Conservation (phyloP, 1,284 basidiomycete genomes). For the Marasmius oreades region DNA sequence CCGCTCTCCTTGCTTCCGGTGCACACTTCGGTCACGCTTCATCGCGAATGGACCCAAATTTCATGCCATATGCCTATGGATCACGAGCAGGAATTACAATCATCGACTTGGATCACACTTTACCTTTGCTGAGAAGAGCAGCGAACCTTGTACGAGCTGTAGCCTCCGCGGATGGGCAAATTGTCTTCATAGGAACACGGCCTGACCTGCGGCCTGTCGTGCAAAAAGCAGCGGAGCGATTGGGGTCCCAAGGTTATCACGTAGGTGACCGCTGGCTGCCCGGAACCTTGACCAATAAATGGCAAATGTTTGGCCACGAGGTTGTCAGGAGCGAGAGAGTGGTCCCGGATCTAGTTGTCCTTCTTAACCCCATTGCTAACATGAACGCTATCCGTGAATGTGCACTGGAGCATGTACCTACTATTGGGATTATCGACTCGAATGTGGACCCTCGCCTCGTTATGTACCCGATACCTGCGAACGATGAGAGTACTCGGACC, state of each 20-base stretch:
- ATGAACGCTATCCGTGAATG: conserved; percentile 84
- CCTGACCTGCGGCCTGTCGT: conserved; percentile 76
- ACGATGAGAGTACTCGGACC: conserved; percentile 91
- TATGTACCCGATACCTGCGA: conserved; percentile 98
- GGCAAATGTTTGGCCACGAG: conserved; percentile 70
- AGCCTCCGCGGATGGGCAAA: conserved; percentile 77
- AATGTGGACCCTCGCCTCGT: conserved; percentile 95
- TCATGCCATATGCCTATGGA: conserved; percentile 93
- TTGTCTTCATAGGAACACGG: conserved; percentile 90
- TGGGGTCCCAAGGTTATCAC: conserved; percentile 78
- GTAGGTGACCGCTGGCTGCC: conserved; percentile 91
- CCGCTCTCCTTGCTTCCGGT: conserved; percentile 88
- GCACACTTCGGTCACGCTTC: conserved; percentile 92
- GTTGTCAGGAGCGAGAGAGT: conserved; percentile 57
- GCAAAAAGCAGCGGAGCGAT: conserved; percentile 74
- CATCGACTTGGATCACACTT: conserved; percentile 94
- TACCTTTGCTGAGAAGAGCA: conserved; percentile 89
- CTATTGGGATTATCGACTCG: conserved; percentile 89
- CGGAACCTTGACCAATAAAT: conserved; percentile 90
- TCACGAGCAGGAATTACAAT: conserved; percentile 87
- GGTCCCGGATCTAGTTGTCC: conserved; percentile 83
- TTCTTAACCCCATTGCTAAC: conserved; percentile 87
- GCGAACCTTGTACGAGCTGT: conserved; percentile 85
- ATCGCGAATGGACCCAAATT: conserved; percentile 82
- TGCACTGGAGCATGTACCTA: conserved; percentile 80